These are phyloP conservation scores for Phytophthora boehmeriae DNA, from an alignment of 352 stramenopile species.

Conservation along the genomic window DNA sequence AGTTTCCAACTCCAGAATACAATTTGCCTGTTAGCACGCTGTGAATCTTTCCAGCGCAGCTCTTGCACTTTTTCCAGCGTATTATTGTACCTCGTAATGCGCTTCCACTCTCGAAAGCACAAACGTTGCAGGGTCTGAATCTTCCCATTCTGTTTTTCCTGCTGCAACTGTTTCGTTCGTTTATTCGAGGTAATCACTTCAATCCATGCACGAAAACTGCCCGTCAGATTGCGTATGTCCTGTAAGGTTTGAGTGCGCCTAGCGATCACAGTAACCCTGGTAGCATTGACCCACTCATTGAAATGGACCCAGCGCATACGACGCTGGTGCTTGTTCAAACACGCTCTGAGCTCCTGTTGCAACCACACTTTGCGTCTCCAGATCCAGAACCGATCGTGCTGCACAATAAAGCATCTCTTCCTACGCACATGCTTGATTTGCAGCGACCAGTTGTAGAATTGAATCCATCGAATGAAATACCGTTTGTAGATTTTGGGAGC, in stretches of 20 bases:
- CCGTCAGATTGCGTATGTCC: constrained; percentile 27
- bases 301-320: constrained; percentile 41
- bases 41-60: constrained; percentile 26
- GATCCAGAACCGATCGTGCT: constrained; percentile 69
- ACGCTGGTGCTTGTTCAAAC: constrained; percentile 29
- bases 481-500: constrained; percentile 56
- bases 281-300: constrained; percentile 60
- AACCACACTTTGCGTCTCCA: constrained; percentile 63
- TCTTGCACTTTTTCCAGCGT: constrained; percentile 25
- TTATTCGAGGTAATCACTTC: constrained; percentile 22
- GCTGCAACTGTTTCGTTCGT: constrained; percentile 12
- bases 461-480: constrained; percentile 70
- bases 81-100: constrained; percentile 24
- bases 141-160: constrained; percentile 6
- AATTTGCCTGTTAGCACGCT: constrained; percentile 24
- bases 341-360: constrained; percentile 44
- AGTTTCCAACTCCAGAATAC: constrained; percentile 62
- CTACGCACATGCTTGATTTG: constrained; percentile 52
- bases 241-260: constrained; percentile 37
- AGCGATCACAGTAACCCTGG: constrained; percentile 59
- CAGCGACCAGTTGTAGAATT: constrained; percentile 53
- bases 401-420: constrained; percentile 53
- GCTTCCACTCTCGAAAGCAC: constrained; percentile 40
- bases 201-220: constrained; percentile 48
- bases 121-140: constrained; percentile 15